Evolutionary conservation across 495 filamentous ascomycete species (phyloP).

Genomic region (Aspergillus mulundensis): DNA sequence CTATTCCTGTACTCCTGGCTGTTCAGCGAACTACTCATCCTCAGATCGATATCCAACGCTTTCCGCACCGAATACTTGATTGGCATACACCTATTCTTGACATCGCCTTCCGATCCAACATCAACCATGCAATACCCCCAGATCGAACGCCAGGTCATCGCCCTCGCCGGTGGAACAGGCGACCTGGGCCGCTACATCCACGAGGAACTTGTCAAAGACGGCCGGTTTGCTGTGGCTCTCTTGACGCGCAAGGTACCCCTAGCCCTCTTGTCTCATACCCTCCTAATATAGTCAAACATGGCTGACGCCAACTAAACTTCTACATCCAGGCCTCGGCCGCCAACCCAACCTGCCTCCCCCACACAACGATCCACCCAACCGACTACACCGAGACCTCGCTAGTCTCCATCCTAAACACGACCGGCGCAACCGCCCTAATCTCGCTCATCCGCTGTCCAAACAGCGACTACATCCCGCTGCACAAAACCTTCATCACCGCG

Average conservation of each 20-base stretch:
- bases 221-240: not conserved
- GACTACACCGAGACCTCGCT: constrained; percentile 12
- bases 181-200: constrained; percentile 1
- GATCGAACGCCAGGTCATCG: not conserved
- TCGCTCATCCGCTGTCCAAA: constrained; percentile 11
- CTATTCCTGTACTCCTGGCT: too few species aligned
- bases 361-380: constrained; percentile 5
- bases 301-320: too few species aligned
- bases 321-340: not conserved
- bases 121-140: too few species aligned
- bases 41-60: too few species aligned
- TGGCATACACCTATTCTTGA: too few species aligned
- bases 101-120: too few species aligned
- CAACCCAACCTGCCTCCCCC: not conserved
- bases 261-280: not conserved
- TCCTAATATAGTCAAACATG: too few species aligned
- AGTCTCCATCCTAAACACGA: constrained; percentile 3
- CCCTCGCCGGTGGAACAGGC: constrained; percentile 4
- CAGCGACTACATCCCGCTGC: constrained; percentile 4
- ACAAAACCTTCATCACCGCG: constrained; percentile 12
- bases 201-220: not conserved
- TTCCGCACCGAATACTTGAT: too few species aligned
- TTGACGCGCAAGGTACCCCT: not conserved
- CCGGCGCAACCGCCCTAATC: constrained; percentile 6
- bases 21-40: too few species aligned